Base-by-base conservation (phyloP, 2,329 filamentous ascomycete species). In the Meredithiella fracta region DNA sequence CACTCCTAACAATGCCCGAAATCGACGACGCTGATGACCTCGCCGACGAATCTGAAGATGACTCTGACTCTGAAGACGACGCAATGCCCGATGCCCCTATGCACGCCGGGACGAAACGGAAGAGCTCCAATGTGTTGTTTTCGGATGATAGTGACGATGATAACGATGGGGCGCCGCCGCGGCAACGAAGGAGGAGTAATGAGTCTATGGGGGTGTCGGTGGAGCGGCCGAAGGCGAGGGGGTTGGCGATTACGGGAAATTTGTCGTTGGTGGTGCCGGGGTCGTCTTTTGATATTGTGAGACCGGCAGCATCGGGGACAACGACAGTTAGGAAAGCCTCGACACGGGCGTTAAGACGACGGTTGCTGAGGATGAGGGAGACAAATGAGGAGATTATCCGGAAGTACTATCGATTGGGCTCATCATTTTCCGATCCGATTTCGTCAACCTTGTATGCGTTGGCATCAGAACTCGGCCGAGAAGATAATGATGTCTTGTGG, bases 401-500 rank as follows among this genome's bases (percentile, higher is more conserved):
- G 52, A 77, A 80, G 60, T 97, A 98, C 69, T 96, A 97, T 70
- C 78, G 81, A 26, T 77, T 87, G 29, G 92, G 92, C 42, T 83
- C 86, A 2, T 94, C 89, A 1, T 96, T 94, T 65, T 91, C 91
- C 0, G 92, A 98, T 66, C 92, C 92, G 0, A 86, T 97, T 56
- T 92, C 90, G 0, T 94, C 90, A 0, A 83, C 97, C 71, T 79
- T 96, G 65, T 98, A 97, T 68, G 94, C 89, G 0, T 75, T 98
- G 14, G 92, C 91, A 1, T 95, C 90, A 1, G 92, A 97, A 65
- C 79, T 98, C 5, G 92, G 92, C 60, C 85, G 90, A 54, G 92
- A 97, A 73, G 91, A 97, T 67, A 98, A 97, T 63, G 90, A 98
- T 63, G 74, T 97, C 22, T 75, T 98, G 14, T 98, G 92, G 92